These are phyloP conservation scores for Butyriboletus loyo DNA, from an alignment of 768 basidiomycete genomes.

Conservation along the genomic window DNA sequence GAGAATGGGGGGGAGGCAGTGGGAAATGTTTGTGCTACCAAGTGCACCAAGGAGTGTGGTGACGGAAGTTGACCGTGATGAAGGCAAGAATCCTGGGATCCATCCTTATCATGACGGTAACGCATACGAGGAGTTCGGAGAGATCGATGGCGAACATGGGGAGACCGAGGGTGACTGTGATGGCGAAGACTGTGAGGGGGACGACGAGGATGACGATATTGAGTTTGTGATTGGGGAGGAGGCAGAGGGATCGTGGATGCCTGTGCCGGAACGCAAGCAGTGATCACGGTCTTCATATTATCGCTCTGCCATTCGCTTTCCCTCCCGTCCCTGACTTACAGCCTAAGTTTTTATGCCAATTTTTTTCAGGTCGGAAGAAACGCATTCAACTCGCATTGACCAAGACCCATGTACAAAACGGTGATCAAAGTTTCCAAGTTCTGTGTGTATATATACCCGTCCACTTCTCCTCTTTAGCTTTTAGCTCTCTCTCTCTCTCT, in stretches of 20 bases:
- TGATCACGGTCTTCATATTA: not conserved
- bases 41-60: constrained; percentile 51
- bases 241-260: constrained; percentile 37
- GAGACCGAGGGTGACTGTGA: constrained; percentile 30
- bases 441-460: constrained; percentile 21
- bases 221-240: constrained; percentile 64
- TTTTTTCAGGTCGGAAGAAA: constrained; percentile 15
- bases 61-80: not conserved
- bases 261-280: constrained; percentile 31
- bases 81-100: not conserved
- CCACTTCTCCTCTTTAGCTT: no score
- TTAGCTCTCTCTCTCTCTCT: no score
- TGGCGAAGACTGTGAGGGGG: constrained; percentile 34
- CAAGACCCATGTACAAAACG: constrained; percentile 3
- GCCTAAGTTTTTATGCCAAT: constrained; percentile 3
- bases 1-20: constrained; percentile 56
- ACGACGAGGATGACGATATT: constrained; percentile 74
- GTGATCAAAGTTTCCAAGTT: constrained; percentile 2
- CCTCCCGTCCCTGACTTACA: constrained; percentile 1
- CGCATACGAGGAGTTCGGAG: constrained; percentile 4
- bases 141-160: constrained; percentile 19
- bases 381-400: constrained; percentile 11
- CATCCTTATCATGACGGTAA: not conserved
- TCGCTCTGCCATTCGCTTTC: not conserved
- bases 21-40: constrained; percentile 60